Evolutionary conservation across 73 alveolate species (phyloP), one percentile per base, ranked within the genome.

Genomic region (Effrenium voratum): DNA sequence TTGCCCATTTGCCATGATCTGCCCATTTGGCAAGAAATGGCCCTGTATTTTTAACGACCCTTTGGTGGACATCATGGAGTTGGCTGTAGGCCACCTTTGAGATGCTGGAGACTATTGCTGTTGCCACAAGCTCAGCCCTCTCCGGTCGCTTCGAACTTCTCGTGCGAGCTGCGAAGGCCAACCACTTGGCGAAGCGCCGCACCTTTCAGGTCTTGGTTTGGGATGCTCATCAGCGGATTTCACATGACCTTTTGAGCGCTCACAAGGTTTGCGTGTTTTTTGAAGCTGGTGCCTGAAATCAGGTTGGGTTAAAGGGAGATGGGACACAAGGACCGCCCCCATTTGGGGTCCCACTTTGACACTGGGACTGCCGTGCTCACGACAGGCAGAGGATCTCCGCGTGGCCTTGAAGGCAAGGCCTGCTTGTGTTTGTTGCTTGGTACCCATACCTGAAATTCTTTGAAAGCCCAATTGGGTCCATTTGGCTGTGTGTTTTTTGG

Each of bases 181-280:
- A 90, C 83, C 97, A 90, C 88, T 12, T 30, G 24, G 97, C 88
- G 13, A 90, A 90, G 57, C 97, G 97, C 38, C 97, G 97, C 26
- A 90, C 97, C 4, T 90, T 90, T 47, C 97, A 90, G 95, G 95
- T 84, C 45, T 6, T 32, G 49, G n/a, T 13, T 22, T 19, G 36
- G 45, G 49, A 75, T 36, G 22, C 50, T 75, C 6, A 10, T 28
- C 34, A 32, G 32, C 13, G 43, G 10, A 66, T 5, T 19, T 66
- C 22, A 12, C 79, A 5, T 5, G 41, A 66, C 5, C 22, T 16
- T 66, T 52, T 52, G 19, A 52, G 8, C 26, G 63, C 63, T 52
- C 26, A 8, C 63, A 19, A 8, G 26, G 19, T 8, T 52, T 8
- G 26, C 63, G 63, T 52, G 8, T 52, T 12, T 19, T 16, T 66